Base-by-base conservation (phyloP, 805 yeast genomes). In the Tetrapisispora phaffii region DNA sequence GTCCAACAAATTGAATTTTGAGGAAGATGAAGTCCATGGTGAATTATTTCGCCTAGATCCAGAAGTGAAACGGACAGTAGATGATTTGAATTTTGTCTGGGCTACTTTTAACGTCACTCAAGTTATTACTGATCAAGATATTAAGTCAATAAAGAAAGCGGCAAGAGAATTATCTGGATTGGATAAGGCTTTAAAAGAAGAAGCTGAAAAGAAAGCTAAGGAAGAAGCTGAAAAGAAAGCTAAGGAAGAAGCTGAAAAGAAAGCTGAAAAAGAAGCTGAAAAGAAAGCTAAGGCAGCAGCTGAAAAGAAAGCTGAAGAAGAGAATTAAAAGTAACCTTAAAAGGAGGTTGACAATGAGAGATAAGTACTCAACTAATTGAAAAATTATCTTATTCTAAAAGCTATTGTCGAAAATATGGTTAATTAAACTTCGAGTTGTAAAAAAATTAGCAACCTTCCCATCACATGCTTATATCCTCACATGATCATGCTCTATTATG, bases 21-120 rank as follows among this genome's bases (percentile, higher is more conserved):
- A 22, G 5, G 28, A 39, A 8, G n/a, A 10, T 13, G 2, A 4
- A 16, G 34, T 21, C 5, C 9, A 10, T 8, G 39, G 42, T 20
- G 28, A 17, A 34, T 3, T 44, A 5, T 16, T 44, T 16, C 22
- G 19, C 20, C 26, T 44, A 15, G 12, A 7, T 17, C 21, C 40
- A 8, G 31, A 33, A 16, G 39, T 32, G 2, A 28, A 17, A n/a
- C 13, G 4, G 3, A 19, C 24, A 20, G 21, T 44, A 26, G 22
- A 39, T 26, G 13, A 7, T 15, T 23, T 34, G 13, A 44, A 44
- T 26, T 38, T 17, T n/a, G 39, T 39, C 2, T 44, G 46, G 46
- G 31, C 46, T 10, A 24, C 19, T 17, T 34, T 41, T 33, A 36
- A 26, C 23, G 15, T 23, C 16, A 23, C 17, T 28, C 6, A 16